Base-by-base conservation (phyloP, 164 flowering plant genomes). In the Sextonia rubra region DNA sequence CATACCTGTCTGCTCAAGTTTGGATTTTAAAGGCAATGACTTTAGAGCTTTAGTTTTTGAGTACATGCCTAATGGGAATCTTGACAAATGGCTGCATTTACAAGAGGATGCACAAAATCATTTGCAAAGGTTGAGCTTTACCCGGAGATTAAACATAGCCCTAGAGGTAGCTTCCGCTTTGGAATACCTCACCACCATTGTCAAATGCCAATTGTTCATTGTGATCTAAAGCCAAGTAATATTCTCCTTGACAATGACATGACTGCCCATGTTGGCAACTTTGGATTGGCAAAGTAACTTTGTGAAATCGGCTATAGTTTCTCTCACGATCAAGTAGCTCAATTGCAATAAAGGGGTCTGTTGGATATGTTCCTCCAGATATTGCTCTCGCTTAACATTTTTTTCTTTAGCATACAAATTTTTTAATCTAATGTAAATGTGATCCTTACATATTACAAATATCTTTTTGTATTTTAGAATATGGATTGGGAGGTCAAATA, bases 301-400 rank as follows among this genome's bases (percentile, higher is more conserved):
- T 17, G 1, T 5, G 27, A 23, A 60, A 20, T 12, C 64, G 2
- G n/a, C 26, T 60, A 9, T 0, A 22, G 26, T 24, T 60, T 60
- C 7, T 9, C 23, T n/a, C 14, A 23, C 25, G 56, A 66, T 60
- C 63, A 68, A 24, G 49, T 18, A 78, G 73, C 64, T 60, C 82
- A 56, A 3, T 49, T 22, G 71, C 69, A 4, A 9, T 78, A 6
- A 73, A 60, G 26, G 83, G 81, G 23, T 52, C 81, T 1, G 23
- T 74, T 32, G 83, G 81, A 0, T 76, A 81, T 63, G 62, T 64
- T 60, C 62, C 83, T 52, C 82, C 82, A 76, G 83, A 73, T 80
- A 69, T 48, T 15, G 17, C 17, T 48, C 8, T 48, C 11, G 3
- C 17, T 11, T 11, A 3, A 48, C 55, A 3, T 15, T 8, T 8